Conservation (phyloP, 2,329 filamentous ascomycete species). For the Purpureocillium lavendulum region DNA sequence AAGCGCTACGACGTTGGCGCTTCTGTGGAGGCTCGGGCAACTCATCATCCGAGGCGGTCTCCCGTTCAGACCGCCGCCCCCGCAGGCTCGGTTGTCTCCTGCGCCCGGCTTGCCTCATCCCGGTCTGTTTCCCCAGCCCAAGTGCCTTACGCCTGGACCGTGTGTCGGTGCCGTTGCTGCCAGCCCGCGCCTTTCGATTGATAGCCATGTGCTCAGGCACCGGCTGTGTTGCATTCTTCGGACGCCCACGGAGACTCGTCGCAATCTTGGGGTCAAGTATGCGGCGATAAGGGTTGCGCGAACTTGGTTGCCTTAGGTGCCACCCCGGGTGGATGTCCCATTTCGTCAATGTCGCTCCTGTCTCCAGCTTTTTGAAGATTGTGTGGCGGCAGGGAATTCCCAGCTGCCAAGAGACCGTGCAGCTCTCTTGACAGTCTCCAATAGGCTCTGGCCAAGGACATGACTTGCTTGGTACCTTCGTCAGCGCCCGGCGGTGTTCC, state of each 20-base stretch:
- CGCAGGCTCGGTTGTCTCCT: background rate
- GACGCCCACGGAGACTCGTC: background rate
- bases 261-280: slow-evolving; percentile 5
- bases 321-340: slow-evolving; percentile 2
- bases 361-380: background rate
- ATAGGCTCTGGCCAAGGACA: background rate
- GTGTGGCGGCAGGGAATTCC: background rate
- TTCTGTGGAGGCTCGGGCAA: too few species aligned
- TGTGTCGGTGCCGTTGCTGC: background rate
- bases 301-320: slow-evolving; percentile 2
- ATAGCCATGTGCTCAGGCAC: slow-evolving; percentile 1
- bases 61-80: background rate
- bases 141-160: background rate
- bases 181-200: background rate
- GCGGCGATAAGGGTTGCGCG: slow-evolving; percentile 1
- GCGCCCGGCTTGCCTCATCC: background rate
- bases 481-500: background rate
- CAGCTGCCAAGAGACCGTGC: slow-evolving; percentile 1
- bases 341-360: background rate
- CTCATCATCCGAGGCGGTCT: background rate
- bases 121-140: background rate
- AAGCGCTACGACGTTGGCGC: too few species aligned
- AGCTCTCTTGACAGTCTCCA: background rate
- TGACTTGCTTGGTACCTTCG: background rate
- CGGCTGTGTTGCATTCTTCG: slow-evolving; percentile 2